These are phyloP conservation scores for Nakazawaea laoshanensis DNA, from an alignment of 805 yeast genomes.

Conservation along the genomic window DNA sequence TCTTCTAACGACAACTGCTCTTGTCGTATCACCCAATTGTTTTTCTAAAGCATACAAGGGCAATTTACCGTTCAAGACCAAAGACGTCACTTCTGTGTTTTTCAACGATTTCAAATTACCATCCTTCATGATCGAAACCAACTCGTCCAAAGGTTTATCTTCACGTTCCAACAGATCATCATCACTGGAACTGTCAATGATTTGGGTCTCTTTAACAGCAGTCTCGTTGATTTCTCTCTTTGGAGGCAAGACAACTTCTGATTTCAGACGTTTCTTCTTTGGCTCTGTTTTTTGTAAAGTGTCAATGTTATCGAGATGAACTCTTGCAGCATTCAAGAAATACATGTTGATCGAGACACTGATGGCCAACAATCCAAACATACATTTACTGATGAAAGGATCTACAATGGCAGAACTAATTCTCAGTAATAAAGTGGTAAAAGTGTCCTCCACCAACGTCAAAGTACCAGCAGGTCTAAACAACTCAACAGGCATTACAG, in stretches of 20 bases:
- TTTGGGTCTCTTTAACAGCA: constrained; percentile 24
- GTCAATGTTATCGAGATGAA: constrained; percentile 31
- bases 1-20: constrained; percentile 94
- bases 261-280: constrained; percentile 1
- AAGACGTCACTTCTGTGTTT: constrained; percentile 65
- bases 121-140: constrained; percentile 51
- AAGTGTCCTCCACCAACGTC: constrained; percentile 53
- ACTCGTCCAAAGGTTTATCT: constrained; percentile 48
- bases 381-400: constrained; percentile 67
- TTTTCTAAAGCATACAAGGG: constrained; percentile 94
- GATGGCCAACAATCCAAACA: constrained; percentile 63
- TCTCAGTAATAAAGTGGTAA: constrained; percentile 40
- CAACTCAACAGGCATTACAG: constrained; percentile 47
- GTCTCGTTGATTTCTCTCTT: constrained; percentile 1
- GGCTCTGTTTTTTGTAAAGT: constrained; percentile 2
- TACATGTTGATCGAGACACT: constrained; percentile 79
- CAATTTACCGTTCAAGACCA: constrained; percentile 68
- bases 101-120: constrained; percentile 62
- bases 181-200: constrained; percentile 21
- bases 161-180: constrained; percentile 20
- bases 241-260: constrained; percentile 6
- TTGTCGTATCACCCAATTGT: constrained; percentile 75
- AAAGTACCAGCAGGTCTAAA: constrained; percentile 50
- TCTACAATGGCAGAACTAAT: constrained; percentile 70
- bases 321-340: constrained; percentile 77